Evolutionary conservation across 176 grass and related monocot genomes (phyloP), one percentile per base, ranked within the genome.

Genomic region (Dendrocalamus sinicus): DNA sequence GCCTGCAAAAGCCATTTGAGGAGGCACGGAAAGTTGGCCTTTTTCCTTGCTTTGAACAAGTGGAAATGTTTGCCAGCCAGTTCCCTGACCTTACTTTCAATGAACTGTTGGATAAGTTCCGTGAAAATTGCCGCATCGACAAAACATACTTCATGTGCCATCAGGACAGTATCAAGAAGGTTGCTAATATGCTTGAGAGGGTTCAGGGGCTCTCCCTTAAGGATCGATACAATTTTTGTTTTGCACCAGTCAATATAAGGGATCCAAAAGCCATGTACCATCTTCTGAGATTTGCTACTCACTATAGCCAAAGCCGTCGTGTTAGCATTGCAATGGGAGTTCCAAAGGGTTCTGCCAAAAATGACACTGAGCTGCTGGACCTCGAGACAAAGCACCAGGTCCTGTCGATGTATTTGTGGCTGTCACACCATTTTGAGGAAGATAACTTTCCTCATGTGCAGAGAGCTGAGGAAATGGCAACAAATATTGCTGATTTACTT

Each of bases 181-280:
- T 98, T 53, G 96, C 93, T 64, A 98, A 95, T 86, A 95, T 98
- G 93, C 91, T 98, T 17, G 93, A 98, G 69, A 93, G 85, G 75
- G 83, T 98, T n/a, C 91, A 88, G 48, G 86, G 80, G 12, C 81
- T 98, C 77, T 93, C 91, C 23, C 94, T 98, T 59, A 88, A 98
- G 85, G 96, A 98, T 68, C 89, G 91, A 16, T 95, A 93, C 84
- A 98, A 86, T 73, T 98, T 98, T 79, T 92, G 91, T 77, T 98
- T 98, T 83, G 91, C 96, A 8, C 96, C 91, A 44, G 91, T 95
- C 60, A 98, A 98, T 87, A 89, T 92, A 89, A 92, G 96, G 65
- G 96, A 98, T 77, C 96, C 96, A 60, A 98, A 98, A 89, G 93
- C 96, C 69, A 95, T 98, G 96, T 85, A 92, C 84, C 96, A 98